Conservation (phyloP, 1,284 basidiomycete species). For the Volvariella surrecta region DNA sequence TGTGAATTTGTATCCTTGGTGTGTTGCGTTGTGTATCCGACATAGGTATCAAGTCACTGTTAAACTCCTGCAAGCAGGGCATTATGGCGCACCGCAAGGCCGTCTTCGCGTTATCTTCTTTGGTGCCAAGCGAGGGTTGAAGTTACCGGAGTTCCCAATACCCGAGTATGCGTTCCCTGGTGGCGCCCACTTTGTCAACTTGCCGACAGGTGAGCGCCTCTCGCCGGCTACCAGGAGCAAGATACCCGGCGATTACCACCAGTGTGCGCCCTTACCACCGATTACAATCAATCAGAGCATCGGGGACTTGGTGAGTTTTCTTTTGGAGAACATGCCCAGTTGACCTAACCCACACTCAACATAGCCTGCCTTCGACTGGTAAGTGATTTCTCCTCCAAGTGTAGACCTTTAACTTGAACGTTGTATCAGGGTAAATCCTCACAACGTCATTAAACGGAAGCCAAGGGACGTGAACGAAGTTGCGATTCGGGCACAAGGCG, state of each 20-base stretch:
- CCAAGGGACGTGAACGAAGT: neutral
- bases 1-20: too few relatives aligned
- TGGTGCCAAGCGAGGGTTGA: conserved; percentile 42
- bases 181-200: conserved; percentile 16
- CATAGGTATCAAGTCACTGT: conserved; percentile 63
- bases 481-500: neutral
- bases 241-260: conserved; percentile 25
- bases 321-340: neutral
- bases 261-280: conserved; percentile 46
- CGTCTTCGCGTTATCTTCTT: conserved; percentile 65
- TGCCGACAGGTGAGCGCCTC: conserved; percentile 28
- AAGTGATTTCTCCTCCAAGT: too few relatives aligned
- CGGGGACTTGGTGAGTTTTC: conserved; percentile 47
- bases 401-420: too few relatives aligned
- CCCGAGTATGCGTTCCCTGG: conserved; percentile 59
- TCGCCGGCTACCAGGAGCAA: conserved; percentile 31
- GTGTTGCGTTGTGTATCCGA: too few relatives aligned
- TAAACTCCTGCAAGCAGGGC: conserved; percentile 56
- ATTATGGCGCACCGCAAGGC: conserved; percentile 66
- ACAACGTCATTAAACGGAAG: neutral
- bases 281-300: conserved; percentile 64
- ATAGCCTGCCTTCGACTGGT: conserved; percentile 61
- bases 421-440: conserved; percentile 9
- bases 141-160: conserved; percentile 56
- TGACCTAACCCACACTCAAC: neutral